Evolutionary conservation across 2,329 filamentous ascomycete genomes (phyloP).

Genomic region (Botrytis sinoallii): DNA sequence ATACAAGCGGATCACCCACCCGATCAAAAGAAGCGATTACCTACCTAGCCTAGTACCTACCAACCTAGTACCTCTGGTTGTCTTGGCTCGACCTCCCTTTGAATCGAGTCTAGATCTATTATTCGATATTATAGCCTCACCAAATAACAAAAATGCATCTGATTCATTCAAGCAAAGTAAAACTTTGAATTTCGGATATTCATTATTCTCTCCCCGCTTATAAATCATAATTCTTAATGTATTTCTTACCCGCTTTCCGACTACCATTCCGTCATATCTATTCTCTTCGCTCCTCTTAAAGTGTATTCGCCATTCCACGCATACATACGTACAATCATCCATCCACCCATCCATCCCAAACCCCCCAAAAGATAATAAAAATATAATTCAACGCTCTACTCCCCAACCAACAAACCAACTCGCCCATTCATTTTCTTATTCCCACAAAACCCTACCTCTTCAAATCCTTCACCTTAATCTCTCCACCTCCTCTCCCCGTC

Average conservation of each 20-base stretch:
- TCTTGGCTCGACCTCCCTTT: not conserved
- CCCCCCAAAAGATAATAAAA: not conserved
- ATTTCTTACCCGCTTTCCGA: not conserved
- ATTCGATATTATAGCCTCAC: not conserved
- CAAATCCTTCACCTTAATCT: constrained; percentile 38
- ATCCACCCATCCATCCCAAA: not conserved
- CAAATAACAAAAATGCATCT: not conserved
- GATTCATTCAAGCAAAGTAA: not conserved
- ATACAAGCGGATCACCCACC: not conserved
- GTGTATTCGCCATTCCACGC: not conserved
- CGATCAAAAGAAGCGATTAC: not conserved
- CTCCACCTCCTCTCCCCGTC: constrained; percentile 34
- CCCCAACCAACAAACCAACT: not conserved
- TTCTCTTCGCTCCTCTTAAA: not conserved
- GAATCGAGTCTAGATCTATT: not conserved
- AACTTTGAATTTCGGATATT: not conserved
- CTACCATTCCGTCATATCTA: not conserved
- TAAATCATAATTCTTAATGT: not conserved
- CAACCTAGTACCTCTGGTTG: not conserved
- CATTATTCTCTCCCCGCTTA: not conserved
- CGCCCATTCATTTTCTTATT: not conserved
- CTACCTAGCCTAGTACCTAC: not conserved
- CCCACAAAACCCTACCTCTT: constrained; percentile 23
- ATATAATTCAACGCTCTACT: not conserved
- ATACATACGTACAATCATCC: not conserved